Conservation (phyloP, 2,329 filamentous ascomycete species). For the Lomentospora prolificans region DNA sequence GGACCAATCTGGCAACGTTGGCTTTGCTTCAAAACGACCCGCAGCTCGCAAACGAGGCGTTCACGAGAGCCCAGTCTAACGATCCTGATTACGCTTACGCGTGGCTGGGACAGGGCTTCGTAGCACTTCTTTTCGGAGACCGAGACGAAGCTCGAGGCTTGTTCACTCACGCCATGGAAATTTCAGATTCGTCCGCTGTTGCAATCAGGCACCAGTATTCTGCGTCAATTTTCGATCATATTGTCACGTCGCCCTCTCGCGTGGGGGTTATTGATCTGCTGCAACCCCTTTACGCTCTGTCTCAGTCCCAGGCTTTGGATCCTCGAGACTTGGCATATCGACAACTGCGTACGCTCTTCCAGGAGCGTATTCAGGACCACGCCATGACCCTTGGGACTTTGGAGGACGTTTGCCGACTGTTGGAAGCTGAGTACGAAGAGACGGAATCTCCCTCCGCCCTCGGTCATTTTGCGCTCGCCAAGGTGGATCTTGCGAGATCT, state of each 20-base stretch:
- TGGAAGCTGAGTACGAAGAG: slow-evolving; percentile 76
- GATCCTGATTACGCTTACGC: slow-evolving; percentile 90
- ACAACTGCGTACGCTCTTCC: slow-evolving; percentile 71
- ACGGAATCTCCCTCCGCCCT: slow-evolving; percentile 69
- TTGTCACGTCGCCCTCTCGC: slow-evolving; percentile 47
- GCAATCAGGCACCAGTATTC: slow-evolving; percentile 72
- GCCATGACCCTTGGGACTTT: slow-evolving; percentile 53
- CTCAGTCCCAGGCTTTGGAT: slow-evolving; percentile 64
- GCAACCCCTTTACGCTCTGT: slow-evolving; percentile 79
- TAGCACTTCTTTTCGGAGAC: slow-evolving; percentile 70
- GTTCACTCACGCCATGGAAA: slow-evolving; percentile 91
- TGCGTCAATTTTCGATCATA: slow-evolving; percentile 70
- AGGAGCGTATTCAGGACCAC: slow-evolving; percentile 69
- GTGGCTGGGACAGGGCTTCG: slow-evolving; percentile 86
- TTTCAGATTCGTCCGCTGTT: slow-evolving; percentile 66
- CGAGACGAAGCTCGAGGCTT: slow-evolving; percentile 68
- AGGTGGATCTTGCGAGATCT: slow-evolving; percentile 77
- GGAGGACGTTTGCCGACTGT: slow-evolving; percentile 52
- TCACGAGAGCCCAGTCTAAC: slow-evolving; percentile 82
- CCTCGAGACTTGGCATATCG: slow-evolving; percentile 62
- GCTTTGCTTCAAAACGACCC: slow-evolving; percentile 77
- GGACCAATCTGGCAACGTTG: slow-evolving; percentile 84
- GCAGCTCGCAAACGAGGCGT: slow-evolving; percentile 80
- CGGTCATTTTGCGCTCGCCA: slow-evolving; percentile 69
- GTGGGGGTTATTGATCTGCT: slow-evolving; percentile 55